Evolutionary conservation across 139 green algal species (phyloP), one percentile per base, ranked within the genome.

Genomic region (Picochlorum sp.): DNA sequence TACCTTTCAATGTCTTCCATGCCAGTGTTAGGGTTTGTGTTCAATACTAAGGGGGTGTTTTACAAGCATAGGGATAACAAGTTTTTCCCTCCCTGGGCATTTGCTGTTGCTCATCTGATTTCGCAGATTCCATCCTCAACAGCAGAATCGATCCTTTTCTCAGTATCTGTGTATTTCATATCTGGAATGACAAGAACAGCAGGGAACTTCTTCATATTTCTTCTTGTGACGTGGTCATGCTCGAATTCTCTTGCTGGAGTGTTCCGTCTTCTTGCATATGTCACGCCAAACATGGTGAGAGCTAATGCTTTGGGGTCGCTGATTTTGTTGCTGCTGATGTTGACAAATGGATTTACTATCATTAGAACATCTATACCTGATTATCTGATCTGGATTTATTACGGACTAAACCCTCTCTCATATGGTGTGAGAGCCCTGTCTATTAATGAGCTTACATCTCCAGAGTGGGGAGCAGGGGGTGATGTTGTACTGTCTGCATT

Each of bases 11-110:
- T 85, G 71, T 58, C 34, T 47, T 69, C 49, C 41, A 74, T 61
- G 68, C 68, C 68, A 4, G 44, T 82, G 66, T 58, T 89, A 14
- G 69, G 61, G n/a, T 69, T 83, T 46, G 76, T 74, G 24, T 69
- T 89, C 51, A 56, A 58, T 16, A 80, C 59, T 64, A 86, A 83
- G 61, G 56, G 74, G 8, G 75, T 95, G 18, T 94, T 85, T 68
- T 95, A 81, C 79, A 91, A 91, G 76, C 87, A 95, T 61, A 71
- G 84, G 8, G 71, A 88, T 70, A 73, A 77, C 56, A 44, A 73
- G 54, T 88, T 95, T 65, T 94, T 85, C 61, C 73, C 82, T 0
- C 38, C 84, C 6, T 77, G 62, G 56, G 65, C 63, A 4, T 91
- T 69, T 41, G 49, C 54, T 11, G 37, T 80, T 10, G 69, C 69